Percentiles rank a stretch among this genome's conserved stretches.
Evolutionary conservation across 2,329 filamentous ascomycete genomes (phyloP).

Genomic region (Pseudogymnoascus sp.): DNA sequence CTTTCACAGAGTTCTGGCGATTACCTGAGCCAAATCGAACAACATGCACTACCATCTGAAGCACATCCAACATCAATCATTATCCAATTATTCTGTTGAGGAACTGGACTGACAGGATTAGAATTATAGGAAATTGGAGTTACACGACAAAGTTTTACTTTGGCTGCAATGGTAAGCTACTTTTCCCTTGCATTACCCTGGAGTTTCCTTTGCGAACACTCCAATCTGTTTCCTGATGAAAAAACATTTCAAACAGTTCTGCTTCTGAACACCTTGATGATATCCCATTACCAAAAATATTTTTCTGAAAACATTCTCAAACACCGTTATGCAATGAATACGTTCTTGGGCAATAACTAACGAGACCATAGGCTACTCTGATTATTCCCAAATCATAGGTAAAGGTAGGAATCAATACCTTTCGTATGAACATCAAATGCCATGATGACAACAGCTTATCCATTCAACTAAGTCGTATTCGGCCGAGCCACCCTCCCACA

Average conservation of each 20-base stretch:
- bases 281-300: constrained; percentile 55
- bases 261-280: constrained; percentile 67
- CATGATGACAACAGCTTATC: constrained; percentile 64
- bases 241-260: constrained; percentile 61
- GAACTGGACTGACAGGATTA: background rate
- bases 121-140: background rate
- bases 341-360: background rate
- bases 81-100: background rate
- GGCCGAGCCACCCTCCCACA: constrained; percentile 68
- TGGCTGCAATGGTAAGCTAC: background rate
- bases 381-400: background rate
- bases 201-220: background rate
- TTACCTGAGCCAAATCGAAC: constrained; percentile 31
- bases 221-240: constrained; percentile 52
- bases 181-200: background rate
- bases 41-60: constrained; percentile 77
- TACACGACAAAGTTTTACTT: background rate
- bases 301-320: constrained; percentile 41
- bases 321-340: background rate
- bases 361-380: background rate
- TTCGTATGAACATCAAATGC: constrained; percentile 16
- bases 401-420: constrained; percentile 19
- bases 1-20: constrained; percentile 28
- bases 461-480: constrained; percentile 63
- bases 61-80: constrained; percentile 22